phyloP scores from a whole-genome alignment of 805 yeast genomes.

The Hanseniaspora singularis region DNA sequence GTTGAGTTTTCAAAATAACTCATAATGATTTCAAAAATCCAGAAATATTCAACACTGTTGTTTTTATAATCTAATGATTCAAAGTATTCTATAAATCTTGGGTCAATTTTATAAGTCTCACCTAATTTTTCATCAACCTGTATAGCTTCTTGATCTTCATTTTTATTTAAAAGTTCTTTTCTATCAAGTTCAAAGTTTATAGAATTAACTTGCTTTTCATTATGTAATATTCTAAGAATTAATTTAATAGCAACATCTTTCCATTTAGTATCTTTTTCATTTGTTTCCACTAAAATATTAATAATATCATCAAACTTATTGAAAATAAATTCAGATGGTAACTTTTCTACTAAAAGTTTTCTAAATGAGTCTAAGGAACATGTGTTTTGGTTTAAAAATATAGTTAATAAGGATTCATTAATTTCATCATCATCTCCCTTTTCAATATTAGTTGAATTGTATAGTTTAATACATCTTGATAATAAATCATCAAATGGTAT shows the following conservation, averaged over 20 bases:
- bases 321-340: not conserved
- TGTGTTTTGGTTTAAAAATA: not conserved
- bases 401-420: slow-evolving; percentile 2
- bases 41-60: not conserved
- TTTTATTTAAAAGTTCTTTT: slow-evolving; percentile 1
- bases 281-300: not conserved
- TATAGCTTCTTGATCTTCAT: not conserved
- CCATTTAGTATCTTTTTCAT: not conserved
- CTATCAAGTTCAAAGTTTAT: slow-evolving; percentile 12
- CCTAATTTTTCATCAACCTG: not conserved
- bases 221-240: slow-evolving; percentile 1
- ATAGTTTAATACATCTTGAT: not conserved
- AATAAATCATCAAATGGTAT: not conserved
- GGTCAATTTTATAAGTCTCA: not conserved
- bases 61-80: not conserved
- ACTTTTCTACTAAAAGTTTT: not conserved
- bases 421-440: not conserved
- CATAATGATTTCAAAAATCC: slow-evolving; percentile 1
- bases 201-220: not conserved
- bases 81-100: not conserved
- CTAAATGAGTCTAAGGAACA: not conserved
- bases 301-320: not conserved
- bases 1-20: slow-evolving; percentile 5
- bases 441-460: not conserved
- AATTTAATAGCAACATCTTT: not conserved